Evolutionary conservation across 169 alveolate genomes (phyloP), one percentile per base, ranked within the genome.

Genomic region (Eimeria sp.): DNA sequence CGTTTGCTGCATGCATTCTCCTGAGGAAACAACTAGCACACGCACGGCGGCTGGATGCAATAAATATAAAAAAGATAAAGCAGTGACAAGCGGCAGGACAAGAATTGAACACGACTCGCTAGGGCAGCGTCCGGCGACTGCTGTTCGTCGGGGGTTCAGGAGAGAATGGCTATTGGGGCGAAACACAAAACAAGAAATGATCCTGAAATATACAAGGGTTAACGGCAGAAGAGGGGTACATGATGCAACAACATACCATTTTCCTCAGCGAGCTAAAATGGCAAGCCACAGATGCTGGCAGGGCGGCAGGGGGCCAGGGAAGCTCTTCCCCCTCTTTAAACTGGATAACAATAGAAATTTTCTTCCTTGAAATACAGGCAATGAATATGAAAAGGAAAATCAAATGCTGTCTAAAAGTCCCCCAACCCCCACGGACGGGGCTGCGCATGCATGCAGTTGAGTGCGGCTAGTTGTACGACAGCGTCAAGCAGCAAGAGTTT

Each of bases 1-100:
- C 92, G 92, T 51, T 86, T 86, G 82, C 61, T 86, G 92, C 92
- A 86, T 57, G 82, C 92, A 58, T 51, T 58, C 80, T 86, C 92
- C 92, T 86, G 92, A 30, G 25, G 4, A n/a, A 27, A 54, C 90
- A 82, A 49, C 13, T 20, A 34, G 63, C 10, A 27, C 5, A 40
- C 9, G 34, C 30, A 49, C 63, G 4, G 58, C 30, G 43, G 18
- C 4, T 45, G 58, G 20, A 76, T 45, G 27, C 25, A 16, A 75
- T 34, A 18, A 45, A 45, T 18, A 70, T 5, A 70, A 70, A 25
- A 70, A 10, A 7, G 1, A 30, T 25, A 70, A 70, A 30, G 25
- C 11, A 6, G 45, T 49, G 4, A 70, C 13, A 5, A 30, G 22
- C 49, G 14, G 49, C 45, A 70, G 78, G 49, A 30, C 49, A 30